Evolutionary conservation across 2,329 filamentous ascomycete species (phyloP).

Genomic region (Aureobasidium sp.): DNA sequence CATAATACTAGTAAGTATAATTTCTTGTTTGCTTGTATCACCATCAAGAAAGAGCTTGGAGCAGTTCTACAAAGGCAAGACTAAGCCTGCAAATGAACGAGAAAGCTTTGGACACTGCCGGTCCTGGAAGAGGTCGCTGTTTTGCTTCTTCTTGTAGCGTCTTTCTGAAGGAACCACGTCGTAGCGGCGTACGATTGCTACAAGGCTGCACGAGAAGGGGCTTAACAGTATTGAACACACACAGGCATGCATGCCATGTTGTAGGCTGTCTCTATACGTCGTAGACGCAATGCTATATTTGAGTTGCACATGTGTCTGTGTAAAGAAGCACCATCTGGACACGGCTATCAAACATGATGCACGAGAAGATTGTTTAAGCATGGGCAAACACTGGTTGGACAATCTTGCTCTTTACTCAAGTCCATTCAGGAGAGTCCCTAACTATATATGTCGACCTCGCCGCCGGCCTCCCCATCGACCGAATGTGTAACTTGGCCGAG

Average conservation of each 20-base stretch:
- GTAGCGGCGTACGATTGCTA: background rate
- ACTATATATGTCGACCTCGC: conserved; percentile 1
- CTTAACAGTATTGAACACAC: background rate
- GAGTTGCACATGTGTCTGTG: background rate
- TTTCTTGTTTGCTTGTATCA: background rate
- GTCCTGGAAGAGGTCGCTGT: background rate
- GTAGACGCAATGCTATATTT: background rate
- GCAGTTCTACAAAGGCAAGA: background rate
- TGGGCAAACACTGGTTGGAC: background rate
- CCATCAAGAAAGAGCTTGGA: background rate
- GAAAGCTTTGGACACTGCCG: background rate
- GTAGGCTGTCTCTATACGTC: background rate
- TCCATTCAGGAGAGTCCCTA: background rate
- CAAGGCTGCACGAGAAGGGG: background rate
- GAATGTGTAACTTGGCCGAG: background rate
- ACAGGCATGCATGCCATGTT: background rate
- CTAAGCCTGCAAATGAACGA: background rate
- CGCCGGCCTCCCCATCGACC: background rate
- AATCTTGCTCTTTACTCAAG: background rate
- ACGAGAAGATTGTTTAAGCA: background rate
- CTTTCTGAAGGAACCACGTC: too few relatives aligned
- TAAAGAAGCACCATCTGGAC: background rate
- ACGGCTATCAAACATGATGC: background rate
- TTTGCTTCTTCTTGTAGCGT: background rate
- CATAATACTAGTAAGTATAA: background rate